Evolutionary conservation across 139 green algal species (phyloP), one percentile per base, ranked within the genome.

Genomic region (Chlamydomonas schloesseri): DNA sequence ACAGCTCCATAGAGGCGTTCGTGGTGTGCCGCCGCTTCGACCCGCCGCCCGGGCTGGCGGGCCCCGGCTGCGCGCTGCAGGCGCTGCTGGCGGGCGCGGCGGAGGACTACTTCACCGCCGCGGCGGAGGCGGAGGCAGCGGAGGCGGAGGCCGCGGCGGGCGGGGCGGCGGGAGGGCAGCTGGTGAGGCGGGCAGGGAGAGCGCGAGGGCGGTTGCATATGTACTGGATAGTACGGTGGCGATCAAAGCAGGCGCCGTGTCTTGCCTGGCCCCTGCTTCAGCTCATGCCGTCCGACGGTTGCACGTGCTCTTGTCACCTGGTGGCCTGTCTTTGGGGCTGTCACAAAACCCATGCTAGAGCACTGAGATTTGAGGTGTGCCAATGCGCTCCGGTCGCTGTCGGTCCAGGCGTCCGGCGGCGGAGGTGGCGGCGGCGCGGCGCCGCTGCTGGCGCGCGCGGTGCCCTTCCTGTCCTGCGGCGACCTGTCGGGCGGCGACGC

Each of bases 1-100:
- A 98, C 93, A 98, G 95, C 71, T 97, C 91, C 86, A 97, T 98
- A 47, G 98, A 99, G 91, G 94, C 96, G 0, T 99, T 99, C 88
- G 96, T 99, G 67, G 98, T 99, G 46, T 99, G 97, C 90, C 91
- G 94, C 36, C 84, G 90, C 37, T 99, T 96, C 85, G 36, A 67
- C 8, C 93, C 93, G 33, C 95, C 95, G 3, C 84, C 94, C 0
- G 93, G 89, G 24, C 98, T 99, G 85, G 62, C 53, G 17, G 77
- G 77, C 21, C 62, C 71, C 8, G 62, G 72, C 3, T 50, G 42
- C 42, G 46, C 34, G 46, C 67, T 81, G 82, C 68, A 82, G 72
- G 65, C 64, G 47, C 46, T 84, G 78, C 62, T 83, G 24, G 33
- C 11, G 24, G 77, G 77, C 28, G 77, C 62, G 26, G 23, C 23